phyloP scores from a whole-genome alignment of 306 rosid species.

The Canavalia gladiata region DNA sequence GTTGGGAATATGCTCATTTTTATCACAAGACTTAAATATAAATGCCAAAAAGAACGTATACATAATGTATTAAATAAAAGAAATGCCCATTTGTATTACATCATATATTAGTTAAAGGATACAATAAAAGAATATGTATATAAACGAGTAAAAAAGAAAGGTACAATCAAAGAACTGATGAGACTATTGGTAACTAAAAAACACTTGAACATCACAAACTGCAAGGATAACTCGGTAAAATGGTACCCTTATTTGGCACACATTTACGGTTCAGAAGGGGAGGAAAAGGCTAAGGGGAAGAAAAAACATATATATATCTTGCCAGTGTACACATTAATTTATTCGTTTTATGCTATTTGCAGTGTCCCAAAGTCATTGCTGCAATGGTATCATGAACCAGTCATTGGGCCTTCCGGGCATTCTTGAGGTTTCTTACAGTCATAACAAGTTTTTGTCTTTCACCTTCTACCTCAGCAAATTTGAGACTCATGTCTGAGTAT shows the following conservation, averaged over 20 bases:
- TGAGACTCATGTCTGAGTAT: constrained; percentile 98
- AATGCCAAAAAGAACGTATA: not conserved
- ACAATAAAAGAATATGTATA: constrained; percentile 57
- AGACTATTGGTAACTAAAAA: constrained; percentile 43
- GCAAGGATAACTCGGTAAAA: constrained; percentile 45
- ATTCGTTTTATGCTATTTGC: constrained; percentile 56
- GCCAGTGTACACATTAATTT: constrained; percentile 62
- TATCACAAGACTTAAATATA: not conserved
- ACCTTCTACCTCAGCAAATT: constrained; percentile 97
- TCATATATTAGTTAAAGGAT: constrained; percentile 41
- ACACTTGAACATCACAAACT: constrained; percentile 46
- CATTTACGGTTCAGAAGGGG: constrained; percentile 42
- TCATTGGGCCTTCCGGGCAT: constrained; percentile 61
- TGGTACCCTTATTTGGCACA: constrained; percentile 51
- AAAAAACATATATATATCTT: constrained; percentile 46
- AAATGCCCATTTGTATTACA: constrained; percentile 40
- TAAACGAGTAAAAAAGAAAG: constrained; percentile 13
- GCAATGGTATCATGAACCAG: constrained; percentile 51
- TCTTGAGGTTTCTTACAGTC: constrained; percentile 84
- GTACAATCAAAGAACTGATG: constrained; percentile 45
- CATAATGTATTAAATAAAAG: constrained; percentile 28
- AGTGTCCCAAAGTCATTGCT: constrained; percentile 35
- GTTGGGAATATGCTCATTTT: not conserved
- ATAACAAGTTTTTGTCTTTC: constrained; percentile 97
- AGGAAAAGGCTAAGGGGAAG: not conserved